Conservation (phyloP, 805 yeast species). For the Candida ortonii region DNA sequence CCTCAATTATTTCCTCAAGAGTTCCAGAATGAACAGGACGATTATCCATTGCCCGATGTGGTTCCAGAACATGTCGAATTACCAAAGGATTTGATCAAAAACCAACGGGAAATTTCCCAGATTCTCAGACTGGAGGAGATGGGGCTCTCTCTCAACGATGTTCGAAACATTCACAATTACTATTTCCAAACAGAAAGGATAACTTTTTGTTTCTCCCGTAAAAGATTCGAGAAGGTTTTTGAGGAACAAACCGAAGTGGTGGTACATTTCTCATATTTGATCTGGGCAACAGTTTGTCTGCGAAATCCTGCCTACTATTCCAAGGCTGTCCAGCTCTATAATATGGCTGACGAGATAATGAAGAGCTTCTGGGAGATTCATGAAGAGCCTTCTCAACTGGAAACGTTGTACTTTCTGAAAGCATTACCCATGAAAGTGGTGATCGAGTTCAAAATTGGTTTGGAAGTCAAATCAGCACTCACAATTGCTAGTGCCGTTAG, state of each 20-base stretch:
- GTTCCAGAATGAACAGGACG: too few species aligned
- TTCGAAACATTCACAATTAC: constrained; percentile 19
- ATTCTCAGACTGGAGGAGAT: constrained; percentile 15
- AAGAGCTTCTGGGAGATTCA: constrained; percentile 20
- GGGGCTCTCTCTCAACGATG: constrained; percentile 22
- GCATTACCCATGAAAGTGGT: constrained; percentile 24
- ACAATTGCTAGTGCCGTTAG: constrained; percentile 28
- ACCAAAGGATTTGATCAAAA: too few species aligned
- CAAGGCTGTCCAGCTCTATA: constrained; percentile 20
- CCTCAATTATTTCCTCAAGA: too few species aligned
- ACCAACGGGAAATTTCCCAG: too few species aligned
- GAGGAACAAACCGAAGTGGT: constrained; percentile 18
- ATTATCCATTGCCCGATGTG: too few species aligned
- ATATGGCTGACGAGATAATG: constrained; percentile 14
- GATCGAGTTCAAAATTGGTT: constrained; percentile 27
- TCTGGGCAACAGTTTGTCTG: constrained; percentile 24
- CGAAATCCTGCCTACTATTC: constrained; percentile 18
- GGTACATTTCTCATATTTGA: constrained; percentile 22
- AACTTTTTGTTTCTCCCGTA: constrained; percentile 18
- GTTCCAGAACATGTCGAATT: too few species aligned
- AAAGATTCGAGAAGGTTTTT: constrained; percentile 22
- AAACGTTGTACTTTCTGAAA: constrained; percentile 26
- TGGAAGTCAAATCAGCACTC: constrained; percentile 27
- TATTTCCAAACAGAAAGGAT: constrained; percentile 15
- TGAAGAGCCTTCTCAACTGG: constrained; percentile 15